Evolutionary conservation across 495 filamentous ascomycete species (phyloP), one percentile per base, ranked within the genome.

Genomic region (Tetracladium marchalianum): DNA sequence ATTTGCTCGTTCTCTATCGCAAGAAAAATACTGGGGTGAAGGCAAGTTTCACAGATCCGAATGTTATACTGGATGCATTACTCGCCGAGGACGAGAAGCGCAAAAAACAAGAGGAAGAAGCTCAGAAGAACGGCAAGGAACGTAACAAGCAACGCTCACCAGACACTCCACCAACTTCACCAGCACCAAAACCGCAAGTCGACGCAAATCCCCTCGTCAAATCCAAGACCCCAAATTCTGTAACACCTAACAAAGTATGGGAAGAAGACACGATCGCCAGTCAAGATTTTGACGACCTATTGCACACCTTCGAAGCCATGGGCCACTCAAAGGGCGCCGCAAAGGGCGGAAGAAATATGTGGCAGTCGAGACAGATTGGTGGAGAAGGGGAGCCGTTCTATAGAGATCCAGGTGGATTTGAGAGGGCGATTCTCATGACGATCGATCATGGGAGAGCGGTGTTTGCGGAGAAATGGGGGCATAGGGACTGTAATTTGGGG

Each of bases 371-470:
- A 31, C 78, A 81, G 55, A 67, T 55, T 10, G 79, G 79, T 16
- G 79, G 78, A 0, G 51, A 71, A 40, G 79, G 78, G 5, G 79
- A 83, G 53, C 75, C 74, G 5, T 83, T 70, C 39, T 78, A 80
- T 54, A 65, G 78, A 43, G 66, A 75, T 42, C 52, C 68, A 0
- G 64, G 54, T 9, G 78, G 76, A 1, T 72, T 81, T 44, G 69
- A 73, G 11, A 63, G 63, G 31, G 74, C 67, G n/a, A 60, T 78
- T 16, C 51, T 61, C 9, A 64, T 77, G 51, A 62, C 71, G 43
- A 79, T 75, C 12, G 68, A 78, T 35, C 61, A 68, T 18, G 77
- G 77, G 0, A 58, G 66, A 42, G 59, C 62, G 7, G 62, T 81
- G 0, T 79, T 66, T 45, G 63, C 61, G 1, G 63, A 69, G 42